These are phyloP conservation scores for Mimosa pudica DNA, from an alignment of 306 rosid species.

Conservation along the genomic window DNA sequence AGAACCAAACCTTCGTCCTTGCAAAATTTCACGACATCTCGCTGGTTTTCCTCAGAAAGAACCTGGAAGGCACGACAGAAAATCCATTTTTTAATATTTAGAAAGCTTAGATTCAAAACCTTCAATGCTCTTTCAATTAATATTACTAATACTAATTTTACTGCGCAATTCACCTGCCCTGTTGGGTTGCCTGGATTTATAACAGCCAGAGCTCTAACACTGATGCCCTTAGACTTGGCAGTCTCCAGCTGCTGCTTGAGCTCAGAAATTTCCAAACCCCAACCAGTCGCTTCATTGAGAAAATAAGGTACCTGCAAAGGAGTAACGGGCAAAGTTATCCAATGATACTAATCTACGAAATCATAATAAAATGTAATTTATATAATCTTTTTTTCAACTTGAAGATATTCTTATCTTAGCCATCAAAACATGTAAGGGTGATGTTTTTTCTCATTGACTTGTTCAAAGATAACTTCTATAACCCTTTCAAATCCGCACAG, in stretches of 20 bases:
- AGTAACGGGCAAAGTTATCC: background rate
- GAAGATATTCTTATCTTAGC: background rate
- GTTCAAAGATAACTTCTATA: background rate
- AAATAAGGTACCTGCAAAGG: slow-evolving; percentile 65
- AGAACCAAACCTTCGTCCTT: slow-evolving; percentile 87
- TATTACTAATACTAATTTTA: background rate
- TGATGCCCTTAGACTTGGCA: slow-evolving; percentile 82
- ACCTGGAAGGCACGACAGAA: slow-evolving; percentile 44
- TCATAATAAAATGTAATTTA: background rate
- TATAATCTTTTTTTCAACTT: background rate
- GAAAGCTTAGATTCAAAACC: background rate
- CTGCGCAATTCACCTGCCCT: slow-evolving; percentile 32
- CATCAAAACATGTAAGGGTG: background rate
- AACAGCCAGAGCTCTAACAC: slow-evolving; percentile 88
- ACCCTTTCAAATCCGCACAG: background rate
- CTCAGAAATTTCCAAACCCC: slow-evolving; percentile 65
- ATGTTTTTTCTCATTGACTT: background rate
- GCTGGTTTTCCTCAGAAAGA: slow-evolving; percentile 77
- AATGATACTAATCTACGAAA: background rate
- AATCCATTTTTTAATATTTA: background rate
- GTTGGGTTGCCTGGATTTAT: slow-evolving; percentile 99
- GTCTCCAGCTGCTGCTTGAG: slow-evolving; percentile 61
- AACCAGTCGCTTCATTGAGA: slow-evolving; percentile 66
- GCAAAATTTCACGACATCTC: slow-evolving; percentile 76
- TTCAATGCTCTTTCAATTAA: background rate